These are phyloP conservation scores for Bifiguratus adelaidae DNA, from an alignment of 192 early-diverging fungal genomes.

Conservation along the genomic window DNA sequence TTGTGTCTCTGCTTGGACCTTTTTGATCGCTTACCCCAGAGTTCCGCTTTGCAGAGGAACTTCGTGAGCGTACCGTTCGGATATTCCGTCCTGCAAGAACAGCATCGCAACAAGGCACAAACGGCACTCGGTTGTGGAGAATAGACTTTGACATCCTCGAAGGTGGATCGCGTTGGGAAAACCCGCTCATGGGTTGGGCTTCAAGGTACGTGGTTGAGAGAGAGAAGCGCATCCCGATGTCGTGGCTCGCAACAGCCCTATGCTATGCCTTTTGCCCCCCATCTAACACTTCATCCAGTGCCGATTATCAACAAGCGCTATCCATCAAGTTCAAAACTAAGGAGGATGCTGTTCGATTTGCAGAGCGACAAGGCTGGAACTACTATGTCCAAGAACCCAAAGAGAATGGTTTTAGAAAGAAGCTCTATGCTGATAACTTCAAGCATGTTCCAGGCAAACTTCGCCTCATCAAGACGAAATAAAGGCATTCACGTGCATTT, in stretches of 20 bases:
- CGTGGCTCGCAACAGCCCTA: background rate
- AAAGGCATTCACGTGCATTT: no score
- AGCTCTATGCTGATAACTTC: slow-evolving; percentile 90
- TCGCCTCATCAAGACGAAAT: slow-evolving; percentile 79
- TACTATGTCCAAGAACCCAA: slow-evolving; percentile 92
- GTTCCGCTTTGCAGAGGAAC: slow-evolving; percentile 18
- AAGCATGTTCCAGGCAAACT: slow-evolving; percentile 71
- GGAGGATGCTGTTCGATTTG: slow-evolving; percentile 88
- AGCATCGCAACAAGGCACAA: slow-evolving; percentile 77
- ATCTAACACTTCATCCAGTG: slow-evolving; percentile 25
- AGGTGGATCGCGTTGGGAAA: slow-evolving; percentile 79
- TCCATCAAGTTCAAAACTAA: slow-evolving; percentile 72
- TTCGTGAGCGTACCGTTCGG: slow-evolving; percentile 66
- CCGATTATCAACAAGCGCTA: slow-evolving; percentile 76
- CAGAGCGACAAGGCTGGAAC: slow-evolving; percentile 92
- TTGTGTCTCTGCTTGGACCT: background rate
- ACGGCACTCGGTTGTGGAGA: slow-evolving; percentile 72
- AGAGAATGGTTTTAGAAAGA: slow-evolving; percentile 61
- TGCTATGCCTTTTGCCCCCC: background rate
- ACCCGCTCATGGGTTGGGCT: slow-evolving; percentile 91
- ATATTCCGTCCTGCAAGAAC: slow-evolving; percentile 78
- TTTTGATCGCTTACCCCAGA: background rate
- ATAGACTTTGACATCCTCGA: slow-evolving; percentile 83
- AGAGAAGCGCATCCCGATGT: background rate
- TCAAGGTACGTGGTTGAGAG: slow-evolving; percentile 41